Percentiles rank a stretch among this genome's conserved stretches.
Conservation (phyloP, 2,329 filamentous ascomycete species). For the Diaporthe eres region DNA sequence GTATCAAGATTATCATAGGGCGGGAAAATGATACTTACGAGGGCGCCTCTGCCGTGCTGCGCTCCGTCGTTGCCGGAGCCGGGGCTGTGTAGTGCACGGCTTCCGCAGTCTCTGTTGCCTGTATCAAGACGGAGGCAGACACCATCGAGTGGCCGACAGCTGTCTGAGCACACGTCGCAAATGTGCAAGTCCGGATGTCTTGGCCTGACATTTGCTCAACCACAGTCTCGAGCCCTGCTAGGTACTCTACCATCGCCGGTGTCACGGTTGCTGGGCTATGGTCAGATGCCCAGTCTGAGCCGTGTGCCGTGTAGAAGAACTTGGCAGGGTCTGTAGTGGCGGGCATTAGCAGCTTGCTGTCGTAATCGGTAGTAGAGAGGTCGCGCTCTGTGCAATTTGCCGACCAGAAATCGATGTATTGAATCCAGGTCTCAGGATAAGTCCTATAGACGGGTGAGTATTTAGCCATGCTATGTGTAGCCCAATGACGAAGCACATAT, state of each 20-base stretch:
- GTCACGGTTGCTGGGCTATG: constrained; percentile 20
- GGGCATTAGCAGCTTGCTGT: constrained; percentile 6
- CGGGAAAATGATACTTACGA: neutral
- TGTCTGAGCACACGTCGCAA: constrained; percentile 26
- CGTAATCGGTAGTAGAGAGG: neutral
- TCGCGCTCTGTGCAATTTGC: constrained; percentile 31
- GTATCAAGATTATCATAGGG: neutral
- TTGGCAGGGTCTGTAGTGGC: constrained; percentile 24
- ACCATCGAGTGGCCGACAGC: constrained; percentile 24
- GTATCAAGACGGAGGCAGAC: neutral
- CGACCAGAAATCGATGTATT: constrained; percentile 28
- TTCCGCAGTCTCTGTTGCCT: constrained; percentile 8
- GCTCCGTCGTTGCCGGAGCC: neutral
- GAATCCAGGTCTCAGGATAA: constrained; percentile 11
- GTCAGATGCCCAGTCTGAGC: constrained; percentile 1
- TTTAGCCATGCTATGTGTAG: neutral
- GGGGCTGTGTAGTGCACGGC: constrained; percentile 24
- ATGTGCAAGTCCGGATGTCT: constrained; percentile 10
- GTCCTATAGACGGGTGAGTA: constrained; percentile 3
- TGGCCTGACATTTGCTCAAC: constrained; percentile 25
- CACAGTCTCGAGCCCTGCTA: constrained; percentile 13
- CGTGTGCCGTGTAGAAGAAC: constrained; percentile 23
- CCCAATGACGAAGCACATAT: neutral
- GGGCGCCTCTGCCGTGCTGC: constrained; percentile 6
- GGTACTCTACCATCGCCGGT: constrained; percentile 14